Evolutionary conservation across 2,329 filamentous ascomycete species (phyloP), one percentile per base, ranked within the genome.

Genomic region (Alternaria tenuissima): DNA sequence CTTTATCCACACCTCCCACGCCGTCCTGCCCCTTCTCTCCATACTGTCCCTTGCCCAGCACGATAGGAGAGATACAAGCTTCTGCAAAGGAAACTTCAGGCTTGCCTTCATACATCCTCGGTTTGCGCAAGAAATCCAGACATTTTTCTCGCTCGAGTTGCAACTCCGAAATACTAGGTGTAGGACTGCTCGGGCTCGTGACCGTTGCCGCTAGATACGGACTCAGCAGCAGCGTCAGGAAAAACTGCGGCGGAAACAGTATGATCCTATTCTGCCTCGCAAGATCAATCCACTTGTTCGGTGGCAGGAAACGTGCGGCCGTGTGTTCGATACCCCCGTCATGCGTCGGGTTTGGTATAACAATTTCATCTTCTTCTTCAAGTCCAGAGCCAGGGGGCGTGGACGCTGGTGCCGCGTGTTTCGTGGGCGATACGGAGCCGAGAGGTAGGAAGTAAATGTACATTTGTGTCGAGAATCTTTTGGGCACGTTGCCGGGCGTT

Each of bases 381-480:
- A 57, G 59, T 52, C 64, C 71, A 0, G 64, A 57, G 11, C n/a
- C 71, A 11, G 65, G 82, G 75, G 67, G 81, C 5, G 67, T 67
- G 28, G 55, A 56, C n/a, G 44, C 36, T 11, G 72, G 78, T 68
- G 62, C 69, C 32, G 69, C 72, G 6, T 76, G 64, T 5, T 75
- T 75, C 42, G 74, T 71, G 0, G 76, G 69, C 7, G 71, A 70
- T 1, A 60, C 47, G 14, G 79, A 77, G 11, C 68, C 65, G 5
- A 89, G 79, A 0, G 93, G 93, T 3, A 97, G 84, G 78, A 96
- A 89, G 79, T 97, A 97, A 11, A 98, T 78, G 79, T 98, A 99
- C 94, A 98, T 98, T 76, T 97, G 94, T 0, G 94, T 97, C 0
- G 91, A 92, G 80, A 96, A 99, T 46, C 95, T 87, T 69, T 89